These are phyloP conservation scores for Diacronema lutheri DNA, from an alignment of 78 protist species.

Conservation along the genomic window DNA sequence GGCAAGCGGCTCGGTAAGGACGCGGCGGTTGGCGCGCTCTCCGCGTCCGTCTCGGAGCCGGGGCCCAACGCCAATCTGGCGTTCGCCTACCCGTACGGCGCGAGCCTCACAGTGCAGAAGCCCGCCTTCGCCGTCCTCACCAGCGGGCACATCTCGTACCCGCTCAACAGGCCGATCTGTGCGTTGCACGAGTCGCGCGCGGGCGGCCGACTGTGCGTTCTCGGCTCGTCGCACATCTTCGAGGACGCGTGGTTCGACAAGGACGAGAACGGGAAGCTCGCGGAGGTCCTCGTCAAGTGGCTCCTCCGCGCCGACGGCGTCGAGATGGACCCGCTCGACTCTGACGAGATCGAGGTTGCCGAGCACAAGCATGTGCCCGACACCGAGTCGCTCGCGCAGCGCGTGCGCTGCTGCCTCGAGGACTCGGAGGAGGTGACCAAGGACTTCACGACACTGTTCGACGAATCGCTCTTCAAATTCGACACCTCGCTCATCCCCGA, in stretches of 20 bases:
- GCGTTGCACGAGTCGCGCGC: not conserved
- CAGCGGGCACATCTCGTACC: conserved; percentile 64
- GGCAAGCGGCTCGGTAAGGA: conserved; percentile 4
- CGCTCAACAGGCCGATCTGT: conserved; percentile 37
- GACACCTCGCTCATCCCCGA: conserved; percentile 65
- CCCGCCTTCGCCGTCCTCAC: conserved; percentile 79
- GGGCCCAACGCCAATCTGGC: not conserved
- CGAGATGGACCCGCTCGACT: conserved; percentile 44
- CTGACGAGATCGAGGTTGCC: conserved; percentile 47
- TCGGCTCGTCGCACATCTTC: conserved; percentile 56
- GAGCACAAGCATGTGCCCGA: conserved; percentile 66
- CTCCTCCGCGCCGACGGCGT: conserved; percentile 1
- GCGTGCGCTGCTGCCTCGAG: conserved; percentile 54
- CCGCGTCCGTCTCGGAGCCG: not conserved
- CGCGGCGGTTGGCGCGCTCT: not conserved
- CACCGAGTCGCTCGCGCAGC: conserved; percentile 53
- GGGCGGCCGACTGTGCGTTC: conserved; percentile 42
- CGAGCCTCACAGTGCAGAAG: conserved; percentile 68
- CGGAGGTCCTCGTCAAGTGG: conserved; percentile 21
- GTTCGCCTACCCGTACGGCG: conserved; percentile 73
- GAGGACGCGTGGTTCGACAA: conserved; percentile 55
- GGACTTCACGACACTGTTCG: conserved; percentile 64
- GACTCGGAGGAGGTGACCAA: conserved; percentile 37
- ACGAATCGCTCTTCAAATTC: conserved; percentile 44
- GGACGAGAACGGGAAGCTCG: conserved; percentile 67